A percentile compares a stretch with the other conserved stretches of the same genome.
Conservation (phyloP, 2,329 filamentous ascomycete genomes). For the Colletotrichum trifolii region DNA sequence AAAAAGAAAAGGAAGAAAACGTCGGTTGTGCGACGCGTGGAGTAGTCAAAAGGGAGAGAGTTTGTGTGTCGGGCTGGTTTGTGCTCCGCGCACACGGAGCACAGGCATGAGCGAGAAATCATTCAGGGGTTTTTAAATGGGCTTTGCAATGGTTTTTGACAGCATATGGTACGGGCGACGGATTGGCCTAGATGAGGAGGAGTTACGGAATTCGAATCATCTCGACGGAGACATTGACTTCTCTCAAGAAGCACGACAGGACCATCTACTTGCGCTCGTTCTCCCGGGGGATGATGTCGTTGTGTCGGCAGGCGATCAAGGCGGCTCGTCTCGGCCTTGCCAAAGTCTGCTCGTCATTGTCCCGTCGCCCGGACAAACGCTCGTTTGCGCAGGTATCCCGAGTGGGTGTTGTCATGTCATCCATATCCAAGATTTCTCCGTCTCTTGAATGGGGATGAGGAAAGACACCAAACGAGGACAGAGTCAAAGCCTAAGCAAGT, state of each 20-base stretch:
- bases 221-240: slow-evolving; percentile 12
- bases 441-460: no score
- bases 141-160: slow-evolving; percentile 32
- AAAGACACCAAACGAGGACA: neutral
- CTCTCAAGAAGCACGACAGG: neutral
- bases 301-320: no score
- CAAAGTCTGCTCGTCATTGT: no score
- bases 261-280: neutral
- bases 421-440: no score
- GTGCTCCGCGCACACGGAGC: slow-evolving; percentile 8
- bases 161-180: slow-evolving; percentile 22
- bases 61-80: no score
- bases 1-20: no score
- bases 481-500: slow-evolving; percentile 11
- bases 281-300: neutral
- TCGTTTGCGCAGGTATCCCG: no score
- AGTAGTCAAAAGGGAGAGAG: no score
- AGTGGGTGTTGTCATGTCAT: no score
- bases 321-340: no score
- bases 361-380: no score
- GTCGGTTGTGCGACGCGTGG: no score
- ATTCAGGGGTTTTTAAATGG: slow-evolving; percentile 15
- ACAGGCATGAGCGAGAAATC: slow-evolving; percentile 24
- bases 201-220: slow-evolving; percentile 32
- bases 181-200: slow-evolving; percentile 30